Conservation (phyloP, 306 rosid species). For the Inga leiocalycina region DNA sequence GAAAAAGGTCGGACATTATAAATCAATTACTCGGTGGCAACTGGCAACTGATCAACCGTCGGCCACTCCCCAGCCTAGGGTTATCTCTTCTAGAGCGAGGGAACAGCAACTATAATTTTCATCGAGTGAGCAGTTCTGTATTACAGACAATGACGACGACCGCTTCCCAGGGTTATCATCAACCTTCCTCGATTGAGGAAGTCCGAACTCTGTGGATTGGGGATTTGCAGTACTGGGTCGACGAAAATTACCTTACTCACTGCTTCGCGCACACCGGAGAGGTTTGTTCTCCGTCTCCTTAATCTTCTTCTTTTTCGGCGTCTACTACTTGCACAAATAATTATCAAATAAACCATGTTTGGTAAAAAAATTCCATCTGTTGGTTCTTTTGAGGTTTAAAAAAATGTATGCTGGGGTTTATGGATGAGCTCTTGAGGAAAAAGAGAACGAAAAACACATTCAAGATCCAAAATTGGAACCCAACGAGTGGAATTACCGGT, state of each 20-base stretch:
- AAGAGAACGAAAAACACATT: neutral
- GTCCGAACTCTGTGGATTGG: constrained; percentile 94
- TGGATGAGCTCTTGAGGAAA: neutral
- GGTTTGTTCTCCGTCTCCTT: constrained; percentile 30
- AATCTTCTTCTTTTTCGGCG: neutral
- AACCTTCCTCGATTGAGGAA: constrained; percentile 48
- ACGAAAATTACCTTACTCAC: constrained; percentile 67
- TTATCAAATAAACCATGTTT: neutral
- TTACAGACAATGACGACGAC: constrained; percentile 11
- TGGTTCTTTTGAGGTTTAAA: neutral
- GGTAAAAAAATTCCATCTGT: neutral
- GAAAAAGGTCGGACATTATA: no score
- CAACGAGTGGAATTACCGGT: neutral
- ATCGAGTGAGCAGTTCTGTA: neutral
- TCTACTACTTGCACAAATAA: neutral
- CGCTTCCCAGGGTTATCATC: constrained; percentile 34
- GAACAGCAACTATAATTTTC: neutral
- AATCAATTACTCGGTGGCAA: neutral
- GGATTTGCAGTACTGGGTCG: constrained; percentile 93
- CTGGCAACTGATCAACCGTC: neutral
- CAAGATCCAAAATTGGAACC: neutral
- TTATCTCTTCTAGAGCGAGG: neutral
- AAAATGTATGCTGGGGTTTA: neutral
- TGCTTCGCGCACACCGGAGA: constrained; percentile 91
- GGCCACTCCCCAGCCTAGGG: neutral